phyloP scores from a whole-genome alignment of 805 yeast species.

The Nakazawaea wickerhamii region DNA sequence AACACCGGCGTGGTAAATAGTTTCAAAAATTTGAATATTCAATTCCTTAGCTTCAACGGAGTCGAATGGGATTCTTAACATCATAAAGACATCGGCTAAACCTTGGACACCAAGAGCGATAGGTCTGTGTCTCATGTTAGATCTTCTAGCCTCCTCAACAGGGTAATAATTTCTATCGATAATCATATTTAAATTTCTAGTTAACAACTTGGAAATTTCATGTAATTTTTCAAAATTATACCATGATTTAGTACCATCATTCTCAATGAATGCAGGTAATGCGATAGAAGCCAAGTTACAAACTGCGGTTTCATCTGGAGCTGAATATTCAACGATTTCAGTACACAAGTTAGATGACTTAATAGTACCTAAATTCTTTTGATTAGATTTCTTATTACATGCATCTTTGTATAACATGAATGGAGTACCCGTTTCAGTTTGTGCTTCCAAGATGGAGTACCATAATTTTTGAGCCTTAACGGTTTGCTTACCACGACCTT shows the following conservation, averaged over 20 bases:
- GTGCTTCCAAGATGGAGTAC: constrained; percentile 85
- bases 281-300: constrained; percentile 93
- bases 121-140: constrained; percentile 85
- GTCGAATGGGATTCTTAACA: constrained; percentile 80
- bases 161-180: constrained; percentile 89
- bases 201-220: constrained; percentile 67
- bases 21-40: constrained; percentile 86
- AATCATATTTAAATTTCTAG: constrained; percentile 72
- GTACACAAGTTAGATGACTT: constrained; percentile 93
- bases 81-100: constrained; percentile 82
- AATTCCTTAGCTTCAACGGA: constrained; percentile 69
- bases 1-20: constrained; percentile 89
- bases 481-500: constrained; percentile 57
- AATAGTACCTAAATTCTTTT: constrained; percentile 86
- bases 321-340: constrained; percentile 88
- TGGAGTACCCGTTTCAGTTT: constrained; percentile 95
- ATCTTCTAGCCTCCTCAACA: constrained; percentile 62
- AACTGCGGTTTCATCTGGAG: constrained; percentile 91
- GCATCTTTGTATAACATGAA: constrained; percentile 92
- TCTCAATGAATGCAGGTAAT: constrained; percentile 69
- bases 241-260: constrained; percentile 37
- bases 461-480: constrained; percentile 87
- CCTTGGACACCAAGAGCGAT: constrained; percentile 99
- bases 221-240: constrained; percentile 77
- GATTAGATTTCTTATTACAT: constrained; percentile 83